Evolutionary conservation across 1,284 basidiomycete species (phyloP), one percentile per base, ranked within the genome.

Genomic region (Erythrobasidium hasegawianum): DNA sequence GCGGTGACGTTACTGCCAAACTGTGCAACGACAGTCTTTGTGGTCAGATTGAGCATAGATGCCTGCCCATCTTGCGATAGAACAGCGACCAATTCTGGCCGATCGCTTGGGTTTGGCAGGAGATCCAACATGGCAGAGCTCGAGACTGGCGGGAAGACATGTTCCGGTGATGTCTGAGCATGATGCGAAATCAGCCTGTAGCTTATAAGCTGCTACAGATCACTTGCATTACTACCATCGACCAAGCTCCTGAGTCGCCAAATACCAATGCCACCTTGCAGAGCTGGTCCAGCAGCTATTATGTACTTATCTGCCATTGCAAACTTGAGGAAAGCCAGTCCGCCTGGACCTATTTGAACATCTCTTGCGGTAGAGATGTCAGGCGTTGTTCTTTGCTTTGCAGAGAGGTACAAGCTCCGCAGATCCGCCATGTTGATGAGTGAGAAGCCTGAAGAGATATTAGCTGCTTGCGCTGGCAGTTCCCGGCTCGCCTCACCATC

Each of bases 361-460:
- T 26, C 7, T n/a, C 58, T 50, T 1, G 27, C 16, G 0, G 69
- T 64, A 1, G 45, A 1, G 8, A 62, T 18, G 9, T 39, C 0
- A 0, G 71, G 68, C 16, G 64, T 57, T 27, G 68, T 64, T 50
- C 71, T 70, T n/a, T 68, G 67, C 1, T 26, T 16, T 5, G 72
- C 66, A 0, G 39, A 20, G 10, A 26, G n/a, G 54, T 69, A 45
- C 39, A 53, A 24, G 18, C 56, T 39, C n/a, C 70, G 69, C n/a
- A 73, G 54, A 4, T 27, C 1, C 1, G 60, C 9, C 40, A 73
- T 57, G 2, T 69, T 50, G 57, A 59, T 72, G 38, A 72, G 68
- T 1, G 69, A 64, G 61, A 73, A 72, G 14, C 70, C 72, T 72
- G 66, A 40, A 22, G n/a, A n/a, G n/a, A n/a, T n/a, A n/a, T n/a